Conservation (phyloP, 1,284 basidiomycete genomes). For the Fomitopsis palustris region DNA sequence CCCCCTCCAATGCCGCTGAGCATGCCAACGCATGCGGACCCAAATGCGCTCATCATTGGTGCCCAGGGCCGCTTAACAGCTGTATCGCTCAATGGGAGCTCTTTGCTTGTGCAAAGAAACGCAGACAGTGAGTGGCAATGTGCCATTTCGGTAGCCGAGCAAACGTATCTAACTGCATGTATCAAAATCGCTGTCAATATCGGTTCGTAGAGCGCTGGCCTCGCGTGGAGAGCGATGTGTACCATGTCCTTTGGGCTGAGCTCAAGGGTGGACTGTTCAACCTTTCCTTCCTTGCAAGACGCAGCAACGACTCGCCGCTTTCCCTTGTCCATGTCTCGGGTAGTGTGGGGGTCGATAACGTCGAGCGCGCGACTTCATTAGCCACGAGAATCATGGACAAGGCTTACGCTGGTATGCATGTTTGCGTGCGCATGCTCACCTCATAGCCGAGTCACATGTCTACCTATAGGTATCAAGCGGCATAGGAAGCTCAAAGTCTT, state of each 20-base stretch:
- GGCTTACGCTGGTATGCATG: conserved; percentile 57
- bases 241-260: conserved; percentile 50
- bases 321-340: conserved; percentile 42
- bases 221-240: conserved; percentile 34
- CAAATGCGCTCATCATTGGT: background rate
- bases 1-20: background rate
- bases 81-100: background rate
- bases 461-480: conserved; percentile 44
- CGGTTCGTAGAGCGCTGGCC: conserved; percentile 23
- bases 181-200: background rate
- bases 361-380: conserved; percentile 49
- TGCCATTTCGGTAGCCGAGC: background rate
- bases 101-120: background rate
- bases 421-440: background rate
- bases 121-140: conserved; percentile 2
- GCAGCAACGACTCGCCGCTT: conserved; percentile 34
- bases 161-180: background rate
- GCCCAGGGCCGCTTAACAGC: background rate
- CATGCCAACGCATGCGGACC: background rate
- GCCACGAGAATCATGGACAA: conserved; percentile 49
- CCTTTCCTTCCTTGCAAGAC: conserved; percentile 42
- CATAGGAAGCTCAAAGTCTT: conserved; percentile 61
- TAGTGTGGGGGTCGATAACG: conserved; percentile 34
- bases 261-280: conserved; percentile 36
- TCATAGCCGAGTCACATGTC: background rate